A percentile compares a stretch with the other conserved stretches of the same genome.
These are phyloP conservation scores for Fusarium sp. DNA, from an alignment of 2,329 filamentous ascomycete genomes.

Conservation along the genomic window DNA sequence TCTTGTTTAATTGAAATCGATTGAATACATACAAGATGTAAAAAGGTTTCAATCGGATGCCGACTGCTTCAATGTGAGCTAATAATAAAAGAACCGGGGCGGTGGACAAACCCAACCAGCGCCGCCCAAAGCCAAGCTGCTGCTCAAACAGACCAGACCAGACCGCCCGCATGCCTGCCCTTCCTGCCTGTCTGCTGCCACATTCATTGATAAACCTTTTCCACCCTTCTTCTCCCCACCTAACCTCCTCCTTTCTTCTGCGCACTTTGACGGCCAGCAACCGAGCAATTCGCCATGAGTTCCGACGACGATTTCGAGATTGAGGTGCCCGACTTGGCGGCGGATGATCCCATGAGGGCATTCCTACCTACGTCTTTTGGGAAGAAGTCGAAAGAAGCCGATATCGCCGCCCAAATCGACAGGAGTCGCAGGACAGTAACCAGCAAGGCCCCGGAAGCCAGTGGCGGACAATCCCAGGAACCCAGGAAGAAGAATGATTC, in stretches of 20 bases:
- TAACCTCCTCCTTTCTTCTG: slow-evolving; percentile 25
- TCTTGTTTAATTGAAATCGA: neutral
- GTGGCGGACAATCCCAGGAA: slow-evolving; percentile 26
- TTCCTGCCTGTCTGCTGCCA: slow-evolving; percentile 17
- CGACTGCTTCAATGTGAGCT: slow-evolving; percentile 30
- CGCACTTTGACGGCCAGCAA: slow-evolving; percentile 21
- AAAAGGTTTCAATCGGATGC: slow-evolving; percentile 26
- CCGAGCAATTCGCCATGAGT: slow-evolving; percentile 58
- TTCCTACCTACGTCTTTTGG: slow-evolving; percentile 89
- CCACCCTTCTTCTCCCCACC: slow-evolving; percentile 36
- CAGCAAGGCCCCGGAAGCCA: slow-evolving; percentile 23
- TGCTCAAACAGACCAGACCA: slow-evolving; percentile 27
- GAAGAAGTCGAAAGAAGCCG: slow-evolving; percentile 78
- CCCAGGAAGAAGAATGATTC: slow-evolving; percentile 56
- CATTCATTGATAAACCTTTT: slow-evolving; percentile 34
- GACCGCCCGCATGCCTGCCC: slow-evolving; percentile 27
- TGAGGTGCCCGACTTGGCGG: slow-evolving; percentile 63
- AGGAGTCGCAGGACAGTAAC: slow-evolving; percentile 71
- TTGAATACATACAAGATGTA: slow-evolving; percentile 20
- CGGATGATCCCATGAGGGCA: slow-evolving; percentile 76
- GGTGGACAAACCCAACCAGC: slow-evolving; percentile 41
- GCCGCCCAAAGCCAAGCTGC: slow-evolving; percentile 27
- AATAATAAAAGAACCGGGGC: slow-evolving; percentile 47
- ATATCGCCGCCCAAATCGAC: slow-evolving; percentile 84
- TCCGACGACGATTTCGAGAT: slow-evolving; percentile 70